Conservation (phyloP, 192 early-diverging fungal genomes). For the Dissophora globulifera region DNA sequence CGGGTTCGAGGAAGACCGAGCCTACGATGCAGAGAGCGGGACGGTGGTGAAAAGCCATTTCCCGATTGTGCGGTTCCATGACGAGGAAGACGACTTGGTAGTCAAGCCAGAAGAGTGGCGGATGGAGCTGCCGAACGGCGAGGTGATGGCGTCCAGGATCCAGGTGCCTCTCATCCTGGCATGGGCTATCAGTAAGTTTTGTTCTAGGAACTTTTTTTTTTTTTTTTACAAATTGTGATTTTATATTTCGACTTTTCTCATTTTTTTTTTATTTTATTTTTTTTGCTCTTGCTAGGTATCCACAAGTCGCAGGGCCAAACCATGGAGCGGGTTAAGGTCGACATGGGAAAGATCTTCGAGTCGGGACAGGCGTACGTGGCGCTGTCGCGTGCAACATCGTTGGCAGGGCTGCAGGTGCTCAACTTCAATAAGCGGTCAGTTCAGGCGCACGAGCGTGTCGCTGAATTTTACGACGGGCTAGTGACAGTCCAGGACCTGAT, state of each 20-base stretch:
- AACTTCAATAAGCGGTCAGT: constrained; percentile 71
- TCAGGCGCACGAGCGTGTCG: constrained; percentile 73
- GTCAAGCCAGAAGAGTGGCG: constrained; percentile 46
- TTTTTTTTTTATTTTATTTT: neutral
- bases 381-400: constrained; percentile 74
- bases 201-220: neutral
- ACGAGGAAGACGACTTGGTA: constrained; percentile 41
- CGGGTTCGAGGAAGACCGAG: constrained; percentile 50
- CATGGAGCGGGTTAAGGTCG: constrained; percentile 77
- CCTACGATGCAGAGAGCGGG: neutral
- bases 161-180: constrained; percentile 82
- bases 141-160: constrained; percentile 36
- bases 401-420: constrained; percentile 76
- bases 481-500: constrained; percentile 33
- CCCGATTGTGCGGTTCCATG: constrained; percentile 29
- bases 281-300: constrained; percentile 53
- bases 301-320: constrained; percentile 93
- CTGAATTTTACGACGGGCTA: constrained; percentile 66
- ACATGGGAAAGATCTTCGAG: constrained; percentile 70
- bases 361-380: constrained; percentile 84
- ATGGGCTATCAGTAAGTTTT: constrained; percentile 77
- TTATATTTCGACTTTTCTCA: neutral
- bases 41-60: constrained; percentile 17
- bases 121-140: constrained; percentile 41
- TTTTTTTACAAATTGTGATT: neutral